Evolutionary conservation across 2,329 filamentous ascomycete species (phyloP).

Genomic region (Sporothrix protearum): DNA sequence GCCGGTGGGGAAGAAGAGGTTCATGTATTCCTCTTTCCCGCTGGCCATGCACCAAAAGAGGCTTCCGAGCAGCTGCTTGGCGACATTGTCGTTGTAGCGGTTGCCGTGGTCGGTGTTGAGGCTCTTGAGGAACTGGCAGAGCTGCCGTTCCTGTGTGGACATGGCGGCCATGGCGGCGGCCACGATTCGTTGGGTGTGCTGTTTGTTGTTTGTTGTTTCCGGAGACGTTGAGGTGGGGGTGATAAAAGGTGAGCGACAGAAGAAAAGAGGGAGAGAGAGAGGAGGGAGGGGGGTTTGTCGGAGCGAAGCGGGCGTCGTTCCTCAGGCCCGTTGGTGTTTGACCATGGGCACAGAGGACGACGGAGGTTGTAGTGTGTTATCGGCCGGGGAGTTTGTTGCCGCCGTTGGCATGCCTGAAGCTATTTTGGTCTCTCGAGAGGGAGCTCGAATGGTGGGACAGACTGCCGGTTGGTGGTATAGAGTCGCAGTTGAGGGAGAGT

Average conservation of each 20-base stretch:
- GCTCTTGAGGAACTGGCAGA: conserved; percentile 76
- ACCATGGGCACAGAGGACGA: conserved; percentile 9
- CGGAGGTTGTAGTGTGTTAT: background rate
- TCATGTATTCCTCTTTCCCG: conserved; percentile 68
- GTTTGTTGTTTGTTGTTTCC: background rate
- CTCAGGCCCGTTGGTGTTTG: conserved; percentile 15
- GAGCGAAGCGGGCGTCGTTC: conserved; percentile 12
- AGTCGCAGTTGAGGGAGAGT: background rate
- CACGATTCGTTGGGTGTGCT: conserved; percentile 8
- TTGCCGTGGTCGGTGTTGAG: conserved; percentile 71
- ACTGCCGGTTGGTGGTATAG: background rate
- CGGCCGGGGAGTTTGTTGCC: background rate
- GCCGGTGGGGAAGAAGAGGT: conserved; percentile 71
- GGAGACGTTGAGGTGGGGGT: background rate
- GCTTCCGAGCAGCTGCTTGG: conserved; percentile 66
- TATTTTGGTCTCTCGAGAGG: background rate
- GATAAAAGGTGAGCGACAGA: too few relatives aligned
- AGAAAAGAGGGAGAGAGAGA: background rate
- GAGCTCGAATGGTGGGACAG: background rate
- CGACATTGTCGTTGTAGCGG: conserved; percentile 70
- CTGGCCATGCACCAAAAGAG: conserved; percentile 86
- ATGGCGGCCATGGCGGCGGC: conserved; percentile 42
- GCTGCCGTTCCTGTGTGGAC: conserved; percentile 71
- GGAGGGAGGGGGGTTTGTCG: background rate
- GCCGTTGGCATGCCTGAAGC: background rate